Evolutionary conservation across 352 stramenopile species (phyloP), one percentile per base, ranked within the genome.

Genomic region (Phytophthora litchii): DNA sequence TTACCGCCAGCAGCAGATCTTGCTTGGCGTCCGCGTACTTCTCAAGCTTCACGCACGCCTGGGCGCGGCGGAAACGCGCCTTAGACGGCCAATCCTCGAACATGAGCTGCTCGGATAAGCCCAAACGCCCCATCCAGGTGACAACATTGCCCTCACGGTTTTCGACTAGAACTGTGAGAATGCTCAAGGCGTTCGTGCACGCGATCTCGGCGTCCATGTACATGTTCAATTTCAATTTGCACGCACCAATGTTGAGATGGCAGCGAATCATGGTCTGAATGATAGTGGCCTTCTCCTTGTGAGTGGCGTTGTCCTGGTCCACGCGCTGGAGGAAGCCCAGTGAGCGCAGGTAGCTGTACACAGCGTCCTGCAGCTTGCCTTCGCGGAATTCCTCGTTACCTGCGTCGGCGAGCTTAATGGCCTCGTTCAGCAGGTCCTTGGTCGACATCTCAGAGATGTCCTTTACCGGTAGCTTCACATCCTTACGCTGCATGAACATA

Each of bases 201-300:
- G 86, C 83, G 12, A 91, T 88, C 50, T 92, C 82, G 7, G 83
- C 83, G 44, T 95, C 83, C 10, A 60, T 31, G 54, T 87, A 82
- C 37, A 60, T 64, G 48, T 91, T 72, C 4, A 82, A 55, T 63
- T 92, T 92, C 50, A 95, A 74, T 50, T 93, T 95, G 77, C 82
- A 95, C 8, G 86, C 86, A 13, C 77, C 77, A 48, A 95, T 89
- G 55, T 95, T 95, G 17, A 95, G 65, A 53, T 95, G 86, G 53
- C 86, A 95, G 29, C 86, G 86, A 35, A 95, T 91, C 86, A 95
- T 95, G 13, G 86, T 95, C 72, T 93, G 83, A 13, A 95, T 76
- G 54, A 93, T 90, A 25, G 73, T 88, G 35, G 86, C 86, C 61
- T 93, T 95, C 38, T 95, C 79, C 60, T 95, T 95, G 65, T 95